Percentiles rank a stretch among this genome's conserved stretches.
Conservation (phyloP, 2,329 filamentous ascomycete species). For the Harringtonia lauricola region DNA sequence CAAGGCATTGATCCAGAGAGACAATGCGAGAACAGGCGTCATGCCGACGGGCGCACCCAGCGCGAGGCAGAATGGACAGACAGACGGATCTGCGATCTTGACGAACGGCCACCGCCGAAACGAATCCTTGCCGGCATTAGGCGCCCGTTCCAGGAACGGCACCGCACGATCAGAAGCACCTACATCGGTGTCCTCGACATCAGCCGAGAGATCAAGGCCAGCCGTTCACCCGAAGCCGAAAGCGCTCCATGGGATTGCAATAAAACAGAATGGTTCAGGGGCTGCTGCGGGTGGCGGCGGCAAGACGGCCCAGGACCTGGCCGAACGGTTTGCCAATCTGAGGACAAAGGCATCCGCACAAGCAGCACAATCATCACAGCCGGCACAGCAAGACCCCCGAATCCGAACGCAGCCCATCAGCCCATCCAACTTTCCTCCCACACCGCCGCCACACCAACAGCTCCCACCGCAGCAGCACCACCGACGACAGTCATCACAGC, state of each 20-base stretch:
- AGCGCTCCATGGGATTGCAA: slow-evolving; percentile 49
- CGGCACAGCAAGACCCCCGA: slow-evolving; percentile 34
- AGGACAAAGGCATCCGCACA: slow-evolving; percentile 21
- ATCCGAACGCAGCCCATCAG: slow-evolving; percentile 38
- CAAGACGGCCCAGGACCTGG: slow-evolving; percentile 35
- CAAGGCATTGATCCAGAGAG: slow-evolving; percentile 48
- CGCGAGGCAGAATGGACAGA: not conserved
- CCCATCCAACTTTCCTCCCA: slow-evolving; percentile 23
- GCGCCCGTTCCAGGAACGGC: no score
- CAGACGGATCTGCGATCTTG: no score
- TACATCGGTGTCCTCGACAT: not conserved
- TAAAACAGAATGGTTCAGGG: slow-evolving; percentile 23
- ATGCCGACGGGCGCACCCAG: slow-evolving; percentile 23
- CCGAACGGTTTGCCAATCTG: slow-evolving; percentile 46
- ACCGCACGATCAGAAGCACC: no score
- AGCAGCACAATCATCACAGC: slow-evolving; percentile 9
- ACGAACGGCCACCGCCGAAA: not conserved
- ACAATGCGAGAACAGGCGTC: slow-evolving; percentile 53
- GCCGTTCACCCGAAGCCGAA: slow-evolving; percentile 56
- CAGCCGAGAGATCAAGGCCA: slow-evolving; percentile 25
- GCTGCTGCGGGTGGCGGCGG: slow-evolving; percentile 15
- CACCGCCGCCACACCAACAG: slow-evolving; percentile 21
- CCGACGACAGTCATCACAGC: slow-evolving; percentile 1
- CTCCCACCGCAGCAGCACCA: slow-evolving; percentile 3
- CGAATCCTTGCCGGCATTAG: no score